Evolutionary conservation across 2,329 filamentous ascomycete genomes (phyloP).

Genomic region (Torrubiellomyces zombiae): DNA sequence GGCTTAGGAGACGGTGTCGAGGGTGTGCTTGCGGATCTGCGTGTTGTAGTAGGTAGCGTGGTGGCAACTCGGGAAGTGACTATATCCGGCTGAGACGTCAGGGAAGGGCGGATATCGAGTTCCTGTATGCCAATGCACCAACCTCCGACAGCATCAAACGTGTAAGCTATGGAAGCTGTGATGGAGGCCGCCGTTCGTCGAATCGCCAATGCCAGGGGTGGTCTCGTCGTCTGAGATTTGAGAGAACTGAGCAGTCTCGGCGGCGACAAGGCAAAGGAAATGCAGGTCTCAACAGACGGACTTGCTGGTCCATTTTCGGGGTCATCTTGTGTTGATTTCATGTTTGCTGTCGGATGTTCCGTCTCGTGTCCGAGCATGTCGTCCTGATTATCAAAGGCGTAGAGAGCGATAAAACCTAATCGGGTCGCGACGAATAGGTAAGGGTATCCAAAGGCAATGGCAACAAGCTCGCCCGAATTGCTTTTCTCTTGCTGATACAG

Average conservation of each 20-base stretch:
- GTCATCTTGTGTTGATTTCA: background rate
- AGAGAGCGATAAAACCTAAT: constrained; percentile 59
- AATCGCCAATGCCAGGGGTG: constrained; percentile 69
- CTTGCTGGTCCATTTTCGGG: constrained; percentile 2
- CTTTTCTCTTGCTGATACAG: constrained; percentile 45
- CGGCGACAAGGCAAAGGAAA: constrained; percentile 5
- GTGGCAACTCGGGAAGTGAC: constrained; percentile 19
- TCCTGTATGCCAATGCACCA: constrained; percentile 93
- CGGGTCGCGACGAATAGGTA: constrained; percentile 67
- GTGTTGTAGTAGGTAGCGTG: constrained; percentile 16
- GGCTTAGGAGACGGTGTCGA: constrained; percentile 4
- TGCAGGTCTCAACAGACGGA: background rate
- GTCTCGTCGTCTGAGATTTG: constrained; percentile 61
- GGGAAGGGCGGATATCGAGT: constrained; percentile 39
- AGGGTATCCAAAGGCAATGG: constrained; percentile 55
- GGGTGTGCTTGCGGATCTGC: constrained; percentile 6
- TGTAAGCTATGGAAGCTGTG: constrained; percentile 76
- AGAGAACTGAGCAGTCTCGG: constrained; percentile 53
- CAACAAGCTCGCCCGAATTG: constrained; percentile 47
- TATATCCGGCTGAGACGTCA: constrained; percentile 11
- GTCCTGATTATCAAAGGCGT: constrained; percentile 35
- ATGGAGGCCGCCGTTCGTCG: constrained; percentile 47
- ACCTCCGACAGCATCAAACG: constrained; percentile 58
- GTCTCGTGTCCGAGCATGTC: constrained; percentile 1
- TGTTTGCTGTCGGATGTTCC: too few species aligned